A percentile compares a stretch with the other conserved stretches of the same genome.
Conservation (phyloP, 148 eudicot species). For the Tetragonia tetragonoides region DNA sequence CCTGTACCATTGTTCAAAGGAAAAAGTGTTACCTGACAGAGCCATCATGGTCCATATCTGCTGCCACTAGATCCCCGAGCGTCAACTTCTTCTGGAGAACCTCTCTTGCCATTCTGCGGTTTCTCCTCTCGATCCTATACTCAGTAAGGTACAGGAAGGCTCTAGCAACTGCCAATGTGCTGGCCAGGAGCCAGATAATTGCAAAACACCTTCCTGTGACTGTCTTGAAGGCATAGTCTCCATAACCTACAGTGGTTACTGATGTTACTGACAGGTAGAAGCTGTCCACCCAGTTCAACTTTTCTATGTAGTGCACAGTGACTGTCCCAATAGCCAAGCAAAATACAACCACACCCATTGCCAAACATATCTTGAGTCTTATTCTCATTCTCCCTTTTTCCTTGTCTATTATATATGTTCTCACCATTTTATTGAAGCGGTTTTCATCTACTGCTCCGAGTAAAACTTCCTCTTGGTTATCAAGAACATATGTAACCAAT, state of each 20-base stretch:
- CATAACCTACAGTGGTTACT: constrained; percentile 73
- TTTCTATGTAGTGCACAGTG: constrained; percentile 39
- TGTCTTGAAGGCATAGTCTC: constrained; percentile 56
- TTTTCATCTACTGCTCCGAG: constrained; percentile 40
- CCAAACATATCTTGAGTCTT: constrained; percentile 49
- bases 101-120: constrained; percentile 42
- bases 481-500: constrained; percentile 46
- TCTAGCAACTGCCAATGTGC: constrained; percentile 66
- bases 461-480: constrained; percentile 48
- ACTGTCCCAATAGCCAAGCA: constrained; percentile 48
- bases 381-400: constrained; percentile 56
- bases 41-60: constrained; percentile 70
- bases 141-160: constrained; percentile 63
- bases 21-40: constrained; percentile 49
- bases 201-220: constrained; percentile 57
- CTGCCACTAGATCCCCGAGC: constrained; percentile 54
- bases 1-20: neutral
- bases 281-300: constrained; percentile 53
- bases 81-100: constrained; percentile 60
- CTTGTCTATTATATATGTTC: constrained; percentile 36
- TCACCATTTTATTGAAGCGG: constrained; percentile 34
- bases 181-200: constrained; percentile 52
- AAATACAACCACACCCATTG: constrained; percentile 46
- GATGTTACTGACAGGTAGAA: constrained; percentile 69
- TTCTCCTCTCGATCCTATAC: constrained; percentile 63